A percentile compares a stretch with the other conserved stretches of the same genome.
phyloP scores from a whole-genome alignment of 2,329 filamentous ascomycete genomes.

The Neofusicoccum sp. region DNA sequence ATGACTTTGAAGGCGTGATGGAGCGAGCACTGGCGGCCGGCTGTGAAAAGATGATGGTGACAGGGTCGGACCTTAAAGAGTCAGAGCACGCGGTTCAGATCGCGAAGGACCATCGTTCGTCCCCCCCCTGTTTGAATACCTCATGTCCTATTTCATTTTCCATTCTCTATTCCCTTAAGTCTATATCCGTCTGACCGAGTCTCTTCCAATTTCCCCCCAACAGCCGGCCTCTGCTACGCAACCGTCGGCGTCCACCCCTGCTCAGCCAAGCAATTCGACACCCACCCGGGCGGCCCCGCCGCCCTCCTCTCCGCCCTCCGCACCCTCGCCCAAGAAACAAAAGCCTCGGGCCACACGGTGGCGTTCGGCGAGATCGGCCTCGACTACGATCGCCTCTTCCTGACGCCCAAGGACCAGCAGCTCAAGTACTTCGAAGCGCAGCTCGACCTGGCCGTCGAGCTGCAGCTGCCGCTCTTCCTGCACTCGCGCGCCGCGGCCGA shows the following conservation, averaged over 20 bases:
- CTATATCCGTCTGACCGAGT: not conserved
- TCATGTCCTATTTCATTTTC: not conserved
- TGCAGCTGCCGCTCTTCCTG: conserved; percentile 85
- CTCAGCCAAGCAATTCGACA: conserved; percentile 76
- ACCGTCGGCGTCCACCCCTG: conserved; percentile 96
- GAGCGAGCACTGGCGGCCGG: conserved; percentile 75
- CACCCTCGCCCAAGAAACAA: conserved; percentile 61
- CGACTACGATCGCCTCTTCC: conserved; percentile 90
- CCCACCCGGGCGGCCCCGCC: conserved; percentile 55
- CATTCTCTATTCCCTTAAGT: not conserved
- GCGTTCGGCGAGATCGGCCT: conserved; percentile 96
- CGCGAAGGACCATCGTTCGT: conserved; percentile 72
- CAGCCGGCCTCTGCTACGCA: conserved; percentile 80
- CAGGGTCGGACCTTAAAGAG: conserved; percentile 82
- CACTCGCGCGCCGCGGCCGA: conserved; percentile 85
- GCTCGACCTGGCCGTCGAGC: conserved; percentile 73
- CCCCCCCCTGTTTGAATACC: not conserved
- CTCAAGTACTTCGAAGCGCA: conserved; percentile 84
- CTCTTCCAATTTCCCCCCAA: not conserved
- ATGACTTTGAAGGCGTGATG: conserved; percentile 78
- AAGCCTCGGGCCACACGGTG: conserved; percentile 58
- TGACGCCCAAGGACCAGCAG: conserved; percentile 78
- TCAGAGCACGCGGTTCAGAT: conserved; percentile 75
- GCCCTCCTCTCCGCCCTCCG: conserved; percentile 62
- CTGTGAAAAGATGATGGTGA: conserved; percentile 88